phyloP scores from a whole-genome alignment of 2,329 filamentous ascomycete genomes.

The Aspergillus ochraceoroseus region DNA sequence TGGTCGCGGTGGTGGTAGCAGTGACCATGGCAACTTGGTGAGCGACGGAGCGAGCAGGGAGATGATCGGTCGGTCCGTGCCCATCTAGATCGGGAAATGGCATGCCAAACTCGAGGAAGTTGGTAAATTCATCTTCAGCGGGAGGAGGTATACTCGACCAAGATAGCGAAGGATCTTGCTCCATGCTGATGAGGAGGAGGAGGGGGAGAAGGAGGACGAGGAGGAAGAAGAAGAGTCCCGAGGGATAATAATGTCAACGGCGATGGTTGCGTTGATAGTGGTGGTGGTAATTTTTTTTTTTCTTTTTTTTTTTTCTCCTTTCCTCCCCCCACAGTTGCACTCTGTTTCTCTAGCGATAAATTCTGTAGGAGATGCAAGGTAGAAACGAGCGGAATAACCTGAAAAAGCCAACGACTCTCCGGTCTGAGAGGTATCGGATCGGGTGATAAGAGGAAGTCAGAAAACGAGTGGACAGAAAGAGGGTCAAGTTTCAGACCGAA shows the following conservation, averaged over 20 bases:
- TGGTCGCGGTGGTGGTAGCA: conserved; percentile 27
- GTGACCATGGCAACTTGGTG: conserved; percentile 33
- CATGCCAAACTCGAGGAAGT: conserved; percentile 47
- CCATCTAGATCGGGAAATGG: conserved; percentile 43
- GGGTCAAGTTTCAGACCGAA: conserved; percentile 5
- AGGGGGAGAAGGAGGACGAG: not conserved
- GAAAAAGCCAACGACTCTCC: no score
- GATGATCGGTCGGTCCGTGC: conserved; percentile 36
- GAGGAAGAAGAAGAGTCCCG: not conserved
- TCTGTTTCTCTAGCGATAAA: no score
- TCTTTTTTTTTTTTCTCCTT: not conserved
- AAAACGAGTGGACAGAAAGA: not conserved
- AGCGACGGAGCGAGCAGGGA: conserved; percentile 32
- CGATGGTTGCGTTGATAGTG: no score
- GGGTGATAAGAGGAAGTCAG: no score
- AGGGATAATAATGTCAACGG: no score
- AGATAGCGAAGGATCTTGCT: conserved; percentile 31
- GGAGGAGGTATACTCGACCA: conserved; percentile 36
- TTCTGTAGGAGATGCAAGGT: no score
- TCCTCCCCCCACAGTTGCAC: no score
- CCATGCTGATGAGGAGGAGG: conserved; percentile 27
- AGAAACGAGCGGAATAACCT: not conserved
- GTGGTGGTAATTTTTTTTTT: no score
- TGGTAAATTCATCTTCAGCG: conserved; percentile 47
- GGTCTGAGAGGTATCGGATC: no score